These are phyloP conservation scores for Trichoderma pleuroti DNA, from an alignment of 2,329 filamentous ascomycete genomes.

Conservation along the genomic window DNA sequence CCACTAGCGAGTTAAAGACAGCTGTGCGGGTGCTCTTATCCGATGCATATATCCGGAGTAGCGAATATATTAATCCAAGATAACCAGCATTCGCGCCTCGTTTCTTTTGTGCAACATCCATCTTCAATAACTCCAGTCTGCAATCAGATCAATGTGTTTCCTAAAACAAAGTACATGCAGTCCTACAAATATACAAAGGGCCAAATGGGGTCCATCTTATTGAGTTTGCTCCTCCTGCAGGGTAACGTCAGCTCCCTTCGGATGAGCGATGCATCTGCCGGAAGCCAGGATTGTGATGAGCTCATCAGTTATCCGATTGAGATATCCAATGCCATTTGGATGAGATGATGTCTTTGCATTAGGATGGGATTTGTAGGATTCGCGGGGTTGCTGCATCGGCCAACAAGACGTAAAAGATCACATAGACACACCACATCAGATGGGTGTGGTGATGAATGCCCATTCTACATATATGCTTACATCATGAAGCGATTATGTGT, in stretches of 20 bases:
- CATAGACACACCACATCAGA: not conserved
- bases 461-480: not conserved
- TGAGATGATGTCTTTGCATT: not conserved
- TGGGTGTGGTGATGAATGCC: not conserved
- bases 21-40: not conserved
- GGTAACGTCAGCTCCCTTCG: not conserved
- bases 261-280: not conserved
- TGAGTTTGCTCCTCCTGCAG: not conserved
- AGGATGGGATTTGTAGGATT: not conserved
- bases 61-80: not conserved
- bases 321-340: not conserved
- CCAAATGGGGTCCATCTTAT: not conserved
- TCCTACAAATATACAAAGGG: not conserved
- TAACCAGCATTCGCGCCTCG: not conserved
- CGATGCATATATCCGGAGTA: not conserved
- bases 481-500: not conserved
- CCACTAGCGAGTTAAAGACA: not conserved
- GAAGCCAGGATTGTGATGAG: not conserved
- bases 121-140: fast-evolving
- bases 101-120: not conserved
- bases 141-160: not conserved
- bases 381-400: not conserved
- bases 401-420: not conserved
- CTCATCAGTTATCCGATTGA: not conserved
- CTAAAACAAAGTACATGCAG: not conserved